Conservation (phyloP, 441 rosid genomes). For the Codiaeum variegatum region DNA sequence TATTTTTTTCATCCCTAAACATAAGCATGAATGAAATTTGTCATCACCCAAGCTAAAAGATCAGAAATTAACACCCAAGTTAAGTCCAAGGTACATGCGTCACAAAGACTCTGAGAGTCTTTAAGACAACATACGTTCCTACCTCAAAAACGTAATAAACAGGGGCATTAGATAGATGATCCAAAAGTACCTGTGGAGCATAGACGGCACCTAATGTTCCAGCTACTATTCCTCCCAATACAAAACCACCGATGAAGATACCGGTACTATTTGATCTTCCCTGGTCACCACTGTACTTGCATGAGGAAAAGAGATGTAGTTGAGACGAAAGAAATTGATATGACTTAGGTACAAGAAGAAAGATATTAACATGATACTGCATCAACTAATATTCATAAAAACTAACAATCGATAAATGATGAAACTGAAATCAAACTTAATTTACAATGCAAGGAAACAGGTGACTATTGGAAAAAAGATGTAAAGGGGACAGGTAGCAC, state of each 20-base stretch:
- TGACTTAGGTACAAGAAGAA: neutral
- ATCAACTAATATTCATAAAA: neutral
- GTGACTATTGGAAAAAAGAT: neutral
- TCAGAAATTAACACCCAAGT: neutral
- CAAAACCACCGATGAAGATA: constrained; percentile 42
- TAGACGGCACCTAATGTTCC: constrained; percentile 40
- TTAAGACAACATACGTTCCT: neutral
- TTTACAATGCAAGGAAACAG: neutral
- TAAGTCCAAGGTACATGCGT: neutral
- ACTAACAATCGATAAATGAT: neutral
- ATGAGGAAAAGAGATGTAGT: neutral
- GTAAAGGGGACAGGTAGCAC: neutral
- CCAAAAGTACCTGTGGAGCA: constrained; percentile 42
- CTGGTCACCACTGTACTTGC: constrained; percentile 23
- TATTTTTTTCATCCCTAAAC: too few species aligned
- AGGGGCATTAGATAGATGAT: neutral
- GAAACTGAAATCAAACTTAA: neutral
- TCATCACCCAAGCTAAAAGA: neutral
- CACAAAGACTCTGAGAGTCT: neutral
- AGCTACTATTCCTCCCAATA: constrained; percentile 41
- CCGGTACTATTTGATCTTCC: constrained; percentile 28
- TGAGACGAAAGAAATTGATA: neutral
- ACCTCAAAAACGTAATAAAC: neutral
- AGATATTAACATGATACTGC: neutral
- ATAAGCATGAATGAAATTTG: neutral